These are phyloP conservation scores for Vitis hybrid DNA, from an alignment of 177 flowering plant genomes.

Conservation along the genomic window DNA sequence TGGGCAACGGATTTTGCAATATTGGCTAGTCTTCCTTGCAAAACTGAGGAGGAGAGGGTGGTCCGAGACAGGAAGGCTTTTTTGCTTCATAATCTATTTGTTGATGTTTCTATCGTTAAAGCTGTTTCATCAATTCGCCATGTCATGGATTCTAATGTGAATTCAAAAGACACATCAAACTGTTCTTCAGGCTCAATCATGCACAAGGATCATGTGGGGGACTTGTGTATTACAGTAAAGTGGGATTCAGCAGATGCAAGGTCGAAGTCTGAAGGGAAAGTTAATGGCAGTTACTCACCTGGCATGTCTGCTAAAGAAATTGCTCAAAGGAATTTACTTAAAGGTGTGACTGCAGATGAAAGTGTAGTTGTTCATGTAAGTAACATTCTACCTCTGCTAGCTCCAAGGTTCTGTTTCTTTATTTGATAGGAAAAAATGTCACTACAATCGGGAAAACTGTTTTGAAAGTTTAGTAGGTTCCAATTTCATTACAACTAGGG, in stretches of 20 bases:
- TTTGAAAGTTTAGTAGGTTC: too few species aligned
- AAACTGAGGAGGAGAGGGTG: slow-evolving; percentile 89
- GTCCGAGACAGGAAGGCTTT: slow-evolving; percentile 85
- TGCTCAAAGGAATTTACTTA: slow-evolving; percentile 55
- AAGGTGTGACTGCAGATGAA: slow-evolving; percentile 86
- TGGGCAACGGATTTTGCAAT: slow-evolving; percentile 91
- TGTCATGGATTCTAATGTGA: slow-evolving; percentile 36
- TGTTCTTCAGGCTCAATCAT: slow-evolving; percentile 32
- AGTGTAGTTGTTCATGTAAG: slow-evolving; percentile 74
- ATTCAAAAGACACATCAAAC: slow-evolving; percentile 10
- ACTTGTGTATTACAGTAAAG: slow-evolving; percentile 58
- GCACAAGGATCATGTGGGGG: slow-evolving; percentile 64
- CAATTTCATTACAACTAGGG: too few species aligned
- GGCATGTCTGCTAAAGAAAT: slow-evolving; percentile 38
- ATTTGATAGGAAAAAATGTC: too few species aligned
- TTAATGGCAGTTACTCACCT: slow-evolving; percentile 23
- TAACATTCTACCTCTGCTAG: not conserved
- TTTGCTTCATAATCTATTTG: slow-evolving; percentile 76
- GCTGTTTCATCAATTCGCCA: slow-evolving; percentile 67
- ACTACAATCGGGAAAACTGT: too few species aligned
- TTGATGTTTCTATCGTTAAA: slow-evolving; percentile 70
- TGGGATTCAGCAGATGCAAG: slow-evolving; percentile 56
- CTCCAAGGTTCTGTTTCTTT: not conserved
- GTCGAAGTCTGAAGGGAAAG: slow-evolving; percentile 33
- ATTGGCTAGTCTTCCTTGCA: slow-evolving; percentile 77